phyloP scores from a whole-genome alignment of 2,329 filamentous ascomycete species.

The Nigrospora osmanthi region DNA sequence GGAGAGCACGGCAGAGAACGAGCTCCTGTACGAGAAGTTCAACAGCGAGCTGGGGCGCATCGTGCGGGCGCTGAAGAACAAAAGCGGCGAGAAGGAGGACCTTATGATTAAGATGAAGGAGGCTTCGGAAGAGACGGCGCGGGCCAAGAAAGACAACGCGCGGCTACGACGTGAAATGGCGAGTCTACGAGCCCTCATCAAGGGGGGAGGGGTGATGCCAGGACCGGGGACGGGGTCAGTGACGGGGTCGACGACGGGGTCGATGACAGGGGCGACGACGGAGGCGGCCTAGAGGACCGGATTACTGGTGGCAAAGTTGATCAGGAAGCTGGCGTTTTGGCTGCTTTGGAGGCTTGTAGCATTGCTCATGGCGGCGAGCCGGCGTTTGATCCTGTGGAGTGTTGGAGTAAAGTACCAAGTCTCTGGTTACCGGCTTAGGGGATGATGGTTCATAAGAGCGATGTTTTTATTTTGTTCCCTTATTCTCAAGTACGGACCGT shows the following conservation, averaged over 20 bases:
- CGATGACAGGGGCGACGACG: not conserved
- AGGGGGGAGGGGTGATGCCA: slow-evolving; percentile 11
- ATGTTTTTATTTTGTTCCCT: not conserved
- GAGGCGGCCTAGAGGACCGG: slow-evolving; percentile 1
- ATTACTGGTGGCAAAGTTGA: not conserved
- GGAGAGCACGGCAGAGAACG: slow-evolving; percentile 83
- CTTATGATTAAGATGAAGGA: slow-evolving; percentile 64
- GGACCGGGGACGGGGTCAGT: too few species aligned
- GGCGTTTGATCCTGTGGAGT: not conserved
- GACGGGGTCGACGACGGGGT: too few species aligned
- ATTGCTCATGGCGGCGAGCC: not conserved
- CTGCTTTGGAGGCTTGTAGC: slow-evolving; percentile 1
- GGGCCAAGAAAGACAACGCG: slow-evolving; percentile 78
- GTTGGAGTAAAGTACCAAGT: not conserved
- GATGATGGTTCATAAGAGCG: not conserved
- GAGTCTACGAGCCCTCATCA: slow-evolving; percentile 52
- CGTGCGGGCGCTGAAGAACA: slow-evolving; percentile 63
- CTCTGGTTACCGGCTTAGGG: not conserved
- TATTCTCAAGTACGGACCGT: too few species aligned
- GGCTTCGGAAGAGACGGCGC: slow-evolving; percentile 67
- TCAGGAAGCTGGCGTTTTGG: slow-evolving; percentile 1
- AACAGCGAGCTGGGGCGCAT: slow-evolving; percentile 86
- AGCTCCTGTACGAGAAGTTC: slow-evolving; percentile 85
- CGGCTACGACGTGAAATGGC: slow-evolving; percentile 75
- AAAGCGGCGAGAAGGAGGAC: slow-evolving; percentile 70